A percentile compares a stretch with the other conserved stretches of the same genome.
Conservation (phyloP, 768 basidiomycete species). For the Sarcomyxa edulis region DNA sequence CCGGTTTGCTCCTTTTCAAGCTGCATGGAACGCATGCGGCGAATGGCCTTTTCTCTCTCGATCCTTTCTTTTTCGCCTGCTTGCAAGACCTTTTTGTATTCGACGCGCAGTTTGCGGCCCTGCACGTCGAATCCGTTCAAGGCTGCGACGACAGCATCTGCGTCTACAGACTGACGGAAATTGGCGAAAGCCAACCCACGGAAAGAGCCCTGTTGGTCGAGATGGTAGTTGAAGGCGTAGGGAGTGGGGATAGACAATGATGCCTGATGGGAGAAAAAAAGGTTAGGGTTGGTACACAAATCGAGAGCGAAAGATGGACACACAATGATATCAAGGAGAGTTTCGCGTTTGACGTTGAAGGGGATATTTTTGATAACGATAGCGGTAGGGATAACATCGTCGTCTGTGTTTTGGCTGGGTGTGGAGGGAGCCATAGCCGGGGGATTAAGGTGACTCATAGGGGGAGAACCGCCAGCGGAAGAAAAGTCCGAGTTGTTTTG, state of each 20-base stretch:
- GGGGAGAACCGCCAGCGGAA: slow-evolving; percentile 80
- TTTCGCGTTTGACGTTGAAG: slow-evolving; percentile 96
- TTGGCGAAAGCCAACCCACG: slow-evolving; percentile 98
- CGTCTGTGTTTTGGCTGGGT: slow-evolving; percentile 54
- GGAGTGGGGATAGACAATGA: slow-evolving; percentile 93
- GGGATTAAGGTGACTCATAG: slow-evolving; percentile 42
- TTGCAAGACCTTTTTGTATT: slow-evolving; percentile 99
- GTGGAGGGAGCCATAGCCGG: slow-evolving; percentile 34
- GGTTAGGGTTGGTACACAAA: not conserved
- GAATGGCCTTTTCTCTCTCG: slow-evolving; percentile 96
- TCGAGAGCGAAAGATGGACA: slow-evolving; percentile 25
- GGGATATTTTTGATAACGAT: slow-evolving; percentile 99
- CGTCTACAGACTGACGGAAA: slow-evolving; percentile 87
- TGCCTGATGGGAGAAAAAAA: slow-evolving; percentile 40
- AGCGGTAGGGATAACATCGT: slow-evolving; percentile 97
- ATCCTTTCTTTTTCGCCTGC: slow-evolving; percentile 99
- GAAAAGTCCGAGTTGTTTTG: slow-evolving; percentile 88
- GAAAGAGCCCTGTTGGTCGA: slow-evolving; percentile 94
- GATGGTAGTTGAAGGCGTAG: slow-evolving; percentile 99
- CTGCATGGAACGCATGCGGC: slow-evolving; percentile 97
- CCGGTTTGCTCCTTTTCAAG: slow-evolving; percentile 71
- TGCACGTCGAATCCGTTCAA: slow-evolving; percentile 95
- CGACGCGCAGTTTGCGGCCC: slow-evolving; percentile 95
- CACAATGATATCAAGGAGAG: slow-evolving; percentile 93
- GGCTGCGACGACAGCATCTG: slow-evolving; percentile 92